Evolutionary conservation across 305 asterid species (phyloP), one percentile per base, ranked within the genome.

Genomic region (Ilex paraguariensis): DNA sequence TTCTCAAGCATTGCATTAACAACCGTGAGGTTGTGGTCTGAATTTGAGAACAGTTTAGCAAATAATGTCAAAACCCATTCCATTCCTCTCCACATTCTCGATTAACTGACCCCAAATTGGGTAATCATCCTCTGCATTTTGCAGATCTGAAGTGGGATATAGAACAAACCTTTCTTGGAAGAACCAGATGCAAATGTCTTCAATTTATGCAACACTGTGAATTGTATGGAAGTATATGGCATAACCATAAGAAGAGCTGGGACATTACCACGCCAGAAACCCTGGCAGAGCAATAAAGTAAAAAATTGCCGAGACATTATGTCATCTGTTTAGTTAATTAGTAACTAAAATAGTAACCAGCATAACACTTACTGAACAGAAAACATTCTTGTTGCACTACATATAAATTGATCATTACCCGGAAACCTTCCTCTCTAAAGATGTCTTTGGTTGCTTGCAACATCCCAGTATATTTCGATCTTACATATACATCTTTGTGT

Each of bases 161-260:
- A 17, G 17, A 49, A 67, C 84, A 54, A 62, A 91, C 98, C 98
- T 85, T 95, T 54, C 73, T 85, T 91, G 56, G 95, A 85, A 61
- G 98, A 91, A 66, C 96, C 96, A 68, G 95, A 76, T 57, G 83
- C 98, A 48, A 88, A 51, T 31, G 95, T 76, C 82, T 91, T 91
- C 69, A 91, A 70, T 78, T 79, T 80, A 76, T 91, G 96, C 75
- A 88, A 56, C 61, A 87, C 95, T 14, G 89, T 70, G 73, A 91
- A 91, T 55, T 91, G 98, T 72, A 91, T 91, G 50, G 98, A 92
- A 32, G 98, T 91, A 66, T 91, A 91, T 17, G 96, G 96, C 98
- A 88, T 87, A 69, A 87, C 96, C 98, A 91, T 91, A 69, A 91
- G 88, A 69, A 91, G 74, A 62, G 98, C 98, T 12, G 98, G 98